Evolutionary conservation across 1,284 basidiomycete species (phyloP).

Genomic region (Salmacisia buchloeana): DNA sequence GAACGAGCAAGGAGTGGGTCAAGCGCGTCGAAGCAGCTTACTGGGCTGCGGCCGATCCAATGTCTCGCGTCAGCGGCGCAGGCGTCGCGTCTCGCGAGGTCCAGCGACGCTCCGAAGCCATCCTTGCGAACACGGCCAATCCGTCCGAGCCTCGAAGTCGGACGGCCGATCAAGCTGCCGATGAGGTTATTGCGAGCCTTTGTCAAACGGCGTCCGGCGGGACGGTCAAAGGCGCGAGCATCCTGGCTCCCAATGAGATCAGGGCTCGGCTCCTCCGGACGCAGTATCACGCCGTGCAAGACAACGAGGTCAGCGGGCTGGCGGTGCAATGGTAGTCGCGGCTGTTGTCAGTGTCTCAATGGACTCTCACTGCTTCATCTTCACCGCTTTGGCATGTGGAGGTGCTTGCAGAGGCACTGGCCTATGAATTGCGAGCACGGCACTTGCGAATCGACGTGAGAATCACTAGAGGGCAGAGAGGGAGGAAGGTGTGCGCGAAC

Average conservation of each 20-base stretch:
- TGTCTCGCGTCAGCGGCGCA: constrained; percentile 62
- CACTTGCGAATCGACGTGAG: no score
- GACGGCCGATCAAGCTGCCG: constrained; percentile 55
- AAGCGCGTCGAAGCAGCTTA: constrained; percentile 41
- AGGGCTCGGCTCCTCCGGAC: constrained; percentile 66
- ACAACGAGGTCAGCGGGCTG: constrained; percentile 68
- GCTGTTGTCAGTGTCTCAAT: neutral
- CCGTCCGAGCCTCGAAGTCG: constrained; percentile 14
- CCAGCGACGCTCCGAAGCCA: constrained; percentile 68
- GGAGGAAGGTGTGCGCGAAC: no score
- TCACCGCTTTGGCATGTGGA: no score
- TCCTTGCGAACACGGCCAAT: neutral
- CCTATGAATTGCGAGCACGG: no score
- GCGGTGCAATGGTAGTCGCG: constrained; percentile 69
- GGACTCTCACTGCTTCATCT: neutral
- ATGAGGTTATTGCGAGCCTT: constrained; percentile 55
- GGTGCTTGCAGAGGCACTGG: no score
- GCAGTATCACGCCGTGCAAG: constrained; percentile 77
- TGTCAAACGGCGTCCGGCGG: constrained; percentile 28
- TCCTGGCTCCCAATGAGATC: constrained; percentile 52
- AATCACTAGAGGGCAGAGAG: no score
- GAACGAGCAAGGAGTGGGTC: constrained; percentile 47
- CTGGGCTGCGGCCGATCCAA: constrained; percentile 25
- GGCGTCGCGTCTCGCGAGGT: constrained; percentile 69
- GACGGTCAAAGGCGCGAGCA: constrained; percentile 48